Evolutionary conservation across 2,329 filamentous ascomycete genomes (phyloP), one percentile per base, ranked within the genome.

Genomic region (Paecilomyces sp.): DNA sequence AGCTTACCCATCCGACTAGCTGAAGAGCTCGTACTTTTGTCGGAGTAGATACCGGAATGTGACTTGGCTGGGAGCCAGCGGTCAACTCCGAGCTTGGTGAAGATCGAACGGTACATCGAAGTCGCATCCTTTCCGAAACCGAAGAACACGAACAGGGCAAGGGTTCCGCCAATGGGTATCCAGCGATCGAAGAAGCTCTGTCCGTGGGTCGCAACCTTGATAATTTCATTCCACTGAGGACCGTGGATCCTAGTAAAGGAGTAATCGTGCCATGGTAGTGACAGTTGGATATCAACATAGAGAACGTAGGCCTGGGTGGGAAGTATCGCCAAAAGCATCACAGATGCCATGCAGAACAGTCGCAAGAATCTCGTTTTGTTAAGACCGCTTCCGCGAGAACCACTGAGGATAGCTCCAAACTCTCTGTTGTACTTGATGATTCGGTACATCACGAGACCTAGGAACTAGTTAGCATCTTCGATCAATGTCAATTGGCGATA

Each of bases 51-150:
- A 58, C 59, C 63, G 22, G 55, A 68, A 56, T 57, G 64, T 30
- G 54, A 58, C 50, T 73, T 59, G 1, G 61, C 55, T 5, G 70
- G 61, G 59, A 77, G 73, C 54, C 67, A 71, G 50, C 62, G 62
- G 13, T 70, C 70, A 41, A 82, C 62, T 0, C 80, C 79, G 28
- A 81, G 55, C n/a, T 68, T 70, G 25, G 74, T 62, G 53, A 82
- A 66, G 59, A 77, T 74, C 3, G 71, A 70, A 57, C 75, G 75
- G 67, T 87, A 88, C 71, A 84, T 81, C 25, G 75, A 74, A 3
- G 77, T 74, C 0, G 86, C 86, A 66, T 89, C 87, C 28, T 75
- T 76, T 31, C 86, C 87, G 15, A 85, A 80, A 8, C 87, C 87
- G 64, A 88, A 88, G 66, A 87, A 83, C n/a, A 82, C 57, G 67